Base-by-base conservation (phyloP, 306 rosid species). In the Hylodesmum podocarpum region DNA sequence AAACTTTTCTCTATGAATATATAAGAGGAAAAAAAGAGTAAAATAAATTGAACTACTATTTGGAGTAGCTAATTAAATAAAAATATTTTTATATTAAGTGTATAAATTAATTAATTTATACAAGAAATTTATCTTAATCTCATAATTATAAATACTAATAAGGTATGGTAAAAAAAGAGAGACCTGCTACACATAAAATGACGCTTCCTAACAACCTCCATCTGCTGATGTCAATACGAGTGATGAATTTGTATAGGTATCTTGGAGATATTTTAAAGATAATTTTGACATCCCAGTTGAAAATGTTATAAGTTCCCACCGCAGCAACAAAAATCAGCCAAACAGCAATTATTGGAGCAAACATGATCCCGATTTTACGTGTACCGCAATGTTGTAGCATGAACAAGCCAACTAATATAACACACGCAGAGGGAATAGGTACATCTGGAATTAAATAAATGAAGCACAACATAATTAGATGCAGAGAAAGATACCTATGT, bases 121-220 rank as follows among this genome's bases (percentile, higher is more conserved):
- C n/a, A n/a, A n/a, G n/a, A n/a, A n/a, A n/a, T n/a, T n/a, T n/a
- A n/a, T n/a, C n/a, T n/a, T 57, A 73, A 61, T 15, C 29, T 12
- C 49, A 4, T 22, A 58, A 14, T 27, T 31, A n/a, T 19, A 54
- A 49, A 37, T 65, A 57, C 57, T 43, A 58, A 57, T 40, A 34
- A 8, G 25, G 8, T 34, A 1, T 21, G 12, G 13, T 10, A 11
- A 1, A 27, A 27, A 3, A 16, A 41, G 5, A 7, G 34, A 28
- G 24, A 91, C 97, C 94, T 81, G 92, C 93, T 19, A 78, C 88
- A 34, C 97, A 90, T 66, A 92, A 81, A 72, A 84, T 77, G 73
- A 86, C 70, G 67, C 93, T 87, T 69, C 96, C 96, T 44, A 92
- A 76, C 66, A 88, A 78, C 51, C 90, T 88, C 97, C 96, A 90